Evolutionary conservation across 495 filamentous ascomycete species (phyloP).

Genomic region (Articulospora tetracladia): DNA sequence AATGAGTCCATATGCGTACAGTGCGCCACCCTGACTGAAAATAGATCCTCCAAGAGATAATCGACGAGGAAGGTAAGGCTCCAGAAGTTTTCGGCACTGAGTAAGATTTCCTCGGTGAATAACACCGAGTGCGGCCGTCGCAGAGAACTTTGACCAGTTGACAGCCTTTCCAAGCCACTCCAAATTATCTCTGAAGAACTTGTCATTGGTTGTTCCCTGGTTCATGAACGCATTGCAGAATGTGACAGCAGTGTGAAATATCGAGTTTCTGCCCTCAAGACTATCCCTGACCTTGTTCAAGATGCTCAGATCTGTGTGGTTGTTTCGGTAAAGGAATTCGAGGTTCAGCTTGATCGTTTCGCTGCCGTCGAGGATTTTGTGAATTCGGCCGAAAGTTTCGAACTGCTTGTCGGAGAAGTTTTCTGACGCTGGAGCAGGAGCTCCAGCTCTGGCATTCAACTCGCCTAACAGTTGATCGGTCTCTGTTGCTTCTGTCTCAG

Average conservation of each 20-base stretch:
- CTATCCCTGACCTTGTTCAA: slow-evolving; percentile 96
- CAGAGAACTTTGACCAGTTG: slow-evolving; percentile 99
- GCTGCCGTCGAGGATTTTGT: slow-evolving; percentile 82
- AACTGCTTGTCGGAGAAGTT: slow-evolving; percentile 43
- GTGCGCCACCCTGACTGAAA: slow-evolving; percentile 92
- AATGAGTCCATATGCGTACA: slow-evolving; percentile 94
- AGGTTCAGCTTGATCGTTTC: slow-evolving; percentile 91
- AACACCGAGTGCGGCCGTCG: slow-evolving; percentile 92
- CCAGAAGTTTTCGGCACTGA: slow-evolving; percentile 87
- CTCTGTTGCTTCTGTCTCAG: slow-evolving; percentile 48
- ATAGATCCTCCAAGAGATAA: slow-evolving; percentile 68
- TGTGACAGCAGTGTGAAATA: slow-evolving; percentile 95
- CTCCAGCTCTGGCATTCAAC: slow-evolving; percentile 27
- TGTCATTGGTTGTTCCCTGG: slow-evolving; percentile 95
- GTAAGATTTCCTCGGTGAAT: slow-evolving; percentile 93
- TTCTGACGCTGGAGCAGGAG: slow-evolving; percentile 20
- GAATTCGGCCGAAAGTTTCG: slow-evolving; percentile 72
- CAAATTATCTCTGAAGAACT: slow-evolving; percentile 94
- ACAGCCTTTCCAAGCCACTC: slow-evolving; percentile 99
- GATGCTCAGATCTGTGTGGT: slow-evolving; percentile 76
- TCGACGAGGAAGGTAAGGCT: slow-evolving; percentile 87
- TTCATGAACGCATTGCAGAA: slow-evolving; percentile 99
- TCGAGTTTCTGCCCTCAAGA: slow-evolving; percentile 91
- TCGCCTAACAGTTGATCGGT: slow-evolving; percentile 48
- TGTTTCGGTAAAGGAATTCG: slow-evolving; percentile 94